phyloP scores from a whole-genome alignment of 768 basidiomycete species.

The Psilocybe cyanescens region DNA sequence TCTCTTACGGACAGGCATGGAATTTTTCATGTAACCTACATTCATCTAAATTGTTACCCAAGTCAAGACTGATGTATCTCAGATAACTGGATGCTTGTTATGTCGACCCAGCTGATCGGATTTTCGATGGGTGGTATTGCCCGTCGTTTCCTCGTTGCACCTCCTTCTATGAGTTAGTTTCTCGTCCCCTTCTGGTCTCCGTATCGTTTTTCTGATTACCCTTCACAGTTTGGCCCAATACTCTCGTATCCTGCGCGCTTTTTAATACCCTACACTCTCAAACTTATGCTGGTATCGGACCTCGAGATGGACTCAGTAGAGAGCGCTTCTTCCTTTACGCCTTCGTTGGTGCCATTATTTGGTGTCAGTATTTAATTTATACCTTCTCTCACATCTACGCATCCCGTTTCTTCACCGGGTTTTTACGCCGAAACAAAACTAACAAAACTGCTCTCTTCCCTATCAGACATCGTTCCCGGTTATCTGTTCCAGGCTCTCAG shows the following conservation, averaged over 20 bases:
- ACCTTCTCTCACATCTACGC: background rate
- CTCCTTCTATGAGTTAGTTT: conserved; percentile 62
- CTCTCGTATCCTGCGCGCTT: conserved; percentile 69
- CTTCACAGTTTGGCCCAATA: conserved; percentile 68
- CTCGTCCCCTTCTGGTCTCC: background rate
- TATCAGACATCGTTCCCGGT: conserved; percentile 60
- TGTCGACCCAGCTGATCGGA: conserved; percentile 76
- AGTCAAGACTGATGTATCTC: background rate
- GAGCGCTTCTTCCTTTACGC: conserved; percentile 63
- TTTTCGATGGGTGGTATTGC: conserved; percentile 60
- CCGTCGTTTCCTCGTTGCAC: conserved; percentile 66
- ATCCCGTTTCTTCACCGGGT: background rate
- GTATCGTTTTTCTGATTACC: conserved; percentile 3
- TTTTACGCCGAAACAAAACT: background rate
- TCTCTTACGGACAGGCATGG: conserved; percentile 64
- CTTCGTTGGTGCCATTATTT: conserved; percentile 47
- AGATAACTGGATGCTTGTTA: conserved; percentile 66
- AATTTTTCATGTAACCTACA: conserved; percentile 45
- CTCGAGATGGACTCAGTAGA: conserved; percentile 55
- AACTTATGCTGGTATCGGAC: conserved; percentile 56
- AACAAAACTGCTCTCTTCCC: background rate
- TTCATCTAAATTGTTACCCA: background rate
- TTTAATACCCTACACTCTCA: conserved; percentile 78
- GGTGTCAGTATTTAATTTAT: conserved; percentile 40
- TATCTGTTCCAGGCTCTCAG: conserved; percentile 65